Percentiles rank a stretch among this genome's conserved stretches.
These are phyloP conservation scores for Diaporthe capsici DNA, from an alignment of 2,329 filamentous ascomycete species.

Conservation along the genomic window DNA sequence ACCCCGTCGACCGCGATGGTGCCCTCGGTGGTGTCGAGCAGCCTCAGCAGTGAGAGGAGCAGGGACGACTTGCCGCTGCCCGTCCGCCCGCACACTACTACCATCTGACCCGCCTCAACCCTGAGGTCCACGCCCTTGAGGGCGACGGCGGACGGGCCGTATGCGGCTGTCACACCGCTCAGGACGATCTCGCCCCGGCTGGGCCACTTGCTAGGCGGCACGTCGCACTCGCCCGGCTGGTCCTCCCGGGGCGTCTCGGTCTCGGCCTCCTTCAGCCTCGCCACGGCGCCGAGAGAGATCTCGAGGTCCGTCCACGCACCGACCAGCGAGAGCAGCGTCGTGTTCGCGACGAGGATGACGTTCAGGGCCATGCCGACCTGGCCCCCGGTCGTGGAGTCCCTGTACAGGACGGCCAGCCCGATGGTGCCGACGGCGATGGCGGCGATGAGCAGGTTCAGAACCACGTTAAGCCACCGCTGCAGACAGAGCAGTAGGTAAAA, in stretches of 20 bases:
- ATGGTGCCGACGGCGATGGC: conserved; percentile 57
- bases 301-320: conserved; percentile 53
- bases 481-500: conserved; percentile 65
- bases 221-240: not conserved
- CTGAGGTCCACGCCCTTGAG: conserved; percentile 47
- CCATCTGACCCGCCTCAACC: conserved; percentile 59
- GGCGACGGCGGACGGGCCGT: conserved; percentile 45
- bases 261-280: conserved; percentile 51
- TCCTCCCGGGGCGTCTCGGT: conserved; percentile 45
- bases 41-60: conserved; percentile 61
- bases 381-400: conserved; percentile 45
- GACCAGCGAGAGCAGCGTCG: conserved; percentile 52
- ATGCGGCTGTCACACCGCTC: conserved; percentile 48
- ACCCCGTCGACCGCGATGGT: conserved; percentile 62
- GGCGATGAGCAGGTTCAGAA: conserved; percentile 64
- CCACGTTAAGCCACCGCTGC: conserved; percentile 66
- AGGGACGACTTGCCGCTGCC: conserved; percentile 62
- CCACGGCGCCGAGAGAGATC: conserved; percentile 53
- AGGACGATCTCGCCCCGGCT: conserved; percentile 47
- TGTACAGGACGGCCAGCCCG: conserved; percentile 46
- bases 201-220: conserved; percentile 48
- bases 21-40: conserved; percentile 60
- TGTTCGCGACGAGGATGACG: conserved; percentile 52
- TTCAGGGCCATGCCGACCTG: conserved; percentile 55
- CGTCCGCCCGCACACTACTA: conserved; percentile 68